phyloP scores from a whole-genome alignment of 306 rosid species.

The Pachyrhizus erosus region DNA sequence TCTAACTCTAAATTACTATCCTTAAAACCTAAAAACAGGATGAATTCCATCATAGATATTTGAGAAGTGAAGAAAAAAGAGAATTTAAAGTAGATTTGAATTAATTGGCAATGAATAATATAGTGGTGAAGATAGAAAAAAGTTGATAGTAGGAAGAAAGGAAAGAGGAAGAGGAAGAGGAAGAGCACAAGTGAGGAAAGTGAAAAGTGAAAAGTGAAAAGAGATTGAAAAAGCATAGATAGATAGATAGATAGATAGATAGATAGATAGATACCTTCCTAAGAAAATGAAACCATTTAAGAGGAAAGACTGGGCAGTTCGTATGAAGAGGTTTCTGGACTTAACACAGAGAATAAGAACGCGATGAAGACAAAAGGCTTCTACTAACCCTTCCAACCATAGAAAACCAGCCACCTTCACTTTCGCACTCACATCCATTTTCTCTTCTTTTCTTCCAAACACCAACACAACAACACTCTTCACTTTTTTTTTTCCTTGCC shows the following conservation, averaged over 20 bases:
- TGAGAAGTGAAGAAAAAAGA: not conserved
- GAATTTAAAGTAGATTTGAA: too few species aligned
- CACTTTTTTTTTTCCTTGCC: too few species aligned
- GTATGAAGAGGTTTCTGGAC: slow-evolving; percentile 66
- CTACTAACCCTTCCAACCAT: slow-evolving; percentile 78
- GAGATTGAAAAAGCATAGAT: too few species aligned
- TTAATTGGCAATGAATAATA: not conserved
- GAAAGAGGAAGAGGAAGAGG: too few species aligned
- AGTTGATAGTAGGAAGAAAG: too few species aligned
- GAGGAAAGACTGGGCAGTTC: slow-evolving; percentile 94
- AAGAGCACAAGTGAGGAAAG: too few species aligned
- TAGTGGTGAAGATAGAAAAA: not conserved
- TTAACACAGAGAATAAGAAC: slow-evolving; percentile 68
- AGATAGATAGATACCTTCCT: slow-evolving; percentile 91
- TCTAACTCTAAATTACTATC: not conserved
- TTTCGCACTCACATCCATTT: slow-evolving; percentile 20
- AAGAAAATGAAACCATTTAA: slow-evolving; percentile 86
- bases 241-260: too few species aligned
- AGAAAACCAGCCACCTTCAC: slow-evolving; percentile 49
- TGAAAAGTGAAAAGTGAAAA: too few species aligned
- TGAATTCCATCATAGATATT: not conserved
- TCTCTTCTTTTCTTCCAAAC: too few species aligned
- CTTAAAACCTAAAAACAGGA: not conserved
- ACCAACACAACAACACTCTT: too few species aligned
- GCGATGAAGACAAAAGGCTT: slow-evolving; percentile 92